Base-by-base conservation (phyloP, 148 eudicot genomes). In the Hydrangea macrophylla region DNA sequence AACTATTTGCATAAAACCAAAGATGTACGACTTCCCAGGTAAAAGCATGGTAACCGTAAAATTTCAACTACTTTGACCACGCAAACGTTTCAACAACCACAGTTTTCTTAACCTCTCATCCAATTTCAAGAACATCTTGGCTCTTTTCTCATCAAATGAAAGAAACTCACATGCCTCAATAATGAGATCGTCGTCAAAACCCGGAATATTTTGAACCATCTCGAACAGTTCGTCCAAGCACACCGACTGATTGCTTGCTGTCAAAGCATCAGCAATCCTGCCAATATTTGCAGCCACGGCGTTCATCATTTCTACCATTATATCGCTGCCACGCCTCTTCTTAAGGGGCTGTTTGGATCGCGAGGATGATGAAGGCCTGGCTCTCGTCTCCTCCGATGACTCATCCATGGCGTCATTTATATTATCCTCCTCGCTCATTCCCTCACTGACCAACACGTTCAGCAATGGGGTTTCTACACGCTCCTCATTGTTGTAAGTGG, bases 241-340 rank as follows among this genome's bases (percentile, higher is more conserved):
- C 36, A 63, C 26, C 3, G 67, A 44, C 67, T 63, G 67, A 36
- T 44, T 44, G n/a, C 35, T 42, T 63, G 35, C 67, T 22, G 55
- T 63, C 53, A 63, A 63, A 42, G 67, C 67, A 44, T 63, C 67
- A 18, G 67, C 67, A 17, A 63, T 63, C 67, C 67, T 63, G 18
- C 67, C 67, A 25, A 63, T 63, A n/a, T 63, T 63, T 27, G 36
- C 55, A 18, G 55, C 67, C 67, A 63, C 15, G 24, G 35, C 23
- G 44, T 55, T 44, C 55, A 64, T 64, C 24, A 64, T 45, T 20
- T 64, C 67, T 18, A n/a, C 37, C 55, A 64, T 27, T 27, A 18
- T 15, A 64, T 44, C 67, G 6, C 25, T 45, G 26, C 12, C 23
- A 13, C 37, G 25, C 45, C 67, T 64, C 55, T 64, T 64, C 55